Conservation (phyloP, 805 yeast genomes). For the Blastobotrys attinorum region DNA sequence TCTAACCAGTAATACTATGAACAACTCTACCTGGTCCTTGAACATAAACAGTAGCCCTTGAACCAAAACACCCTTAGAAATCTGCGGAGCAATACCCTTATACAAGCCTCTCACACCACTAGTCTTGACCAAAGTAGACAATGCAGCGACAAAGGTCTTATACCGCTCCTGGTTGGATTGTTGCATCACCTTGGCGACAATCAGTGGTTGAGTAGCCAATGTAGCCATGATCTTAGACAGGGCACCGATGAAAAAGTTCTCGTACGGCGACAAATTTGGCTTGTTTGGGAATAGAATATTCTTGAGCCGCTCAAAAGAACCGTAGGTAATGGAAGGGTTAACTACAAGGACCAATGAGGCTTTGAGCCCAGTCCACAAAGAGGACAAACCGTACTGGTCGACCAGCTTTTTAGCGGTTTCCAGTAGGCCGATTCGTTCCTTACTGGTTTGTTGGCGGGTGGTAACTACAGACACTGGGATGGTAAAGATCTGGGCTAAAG, state of each 20-base stretch:
- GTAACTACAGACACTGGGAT: conserved; percentile 76
- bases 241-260: conserved; percentile 70
- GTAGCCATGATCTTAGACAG: conserved; percentile 76
- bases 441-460: conserved; percentile 41
- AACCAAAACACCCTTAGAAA: conserved; percentile 71
- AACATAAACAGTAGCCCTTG: conserved; percentile 80
- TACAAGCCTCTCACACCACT: conserved; percentile 63
- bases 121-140: conserved; percentile 48
- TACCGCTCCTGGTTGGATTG: conserved; percentile 44
- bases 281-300: conserved; percentile 37
- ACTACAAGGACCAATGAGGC: conserved; percentile 70
- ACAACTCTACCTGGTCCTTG: conserved; percentile 51
- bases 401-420: conserved; percentile 44
- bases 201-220: conserved; percentile 72
- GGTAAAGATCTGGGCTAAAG: conserved; percentile 70
- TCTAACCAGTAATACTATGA: conserved; percentile 22
- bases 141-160: conserved; percentile 54
- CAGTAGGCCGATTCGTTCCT: conserved; percentile 26
- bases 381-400: conserved; percentile 55
- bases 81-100: conserved; percentile 76
- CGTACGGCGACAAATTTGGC: conserved; percentile 44
- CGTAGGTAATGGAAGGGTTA: conserved; percentile 83
- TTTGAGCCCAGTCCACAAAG: conserved; percentile 78
- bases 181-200: conserved; percentile 74
- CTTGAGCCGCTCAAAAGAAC: conserved; percentile 64